Evolutionary conservation across 495 filamentous ascomycete genomes (phyloP).

Genomic region (Hyaloscypha hepaticicola): DNA sequence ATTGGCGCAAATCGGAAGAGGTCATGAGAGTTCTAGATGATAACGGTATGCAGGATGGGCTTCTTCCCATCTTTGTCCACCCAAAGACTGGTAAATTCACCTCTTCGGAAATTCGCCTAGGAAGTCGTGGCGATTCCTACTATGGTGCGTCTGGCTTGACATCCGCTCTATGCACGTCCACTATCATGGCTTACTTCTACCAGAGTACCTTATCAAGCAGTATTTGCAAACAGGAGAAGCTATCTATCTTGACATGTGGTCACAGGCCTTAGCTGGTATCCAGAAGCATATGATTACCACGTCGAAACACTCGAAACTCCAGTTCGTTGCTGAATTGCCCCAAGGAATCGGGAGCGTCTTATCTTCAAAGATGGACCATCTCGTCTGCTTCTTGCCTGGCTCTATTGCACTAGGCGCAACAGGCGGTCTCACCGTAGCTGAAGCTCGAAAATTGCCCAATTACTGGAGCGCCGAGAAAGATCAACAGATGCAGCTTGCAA

Average conservation of each 20-base stretch:
- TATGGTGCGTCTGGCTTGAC: too few relatives aligned
- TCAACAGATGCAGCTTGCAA: constrained; percentile 76
- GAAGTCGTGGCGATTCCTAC: too few relatives aligned
- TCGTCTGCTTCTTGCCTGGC: constrained; percentile 94
- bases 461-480: constrained; percentile 74
- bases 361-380: constrained; percentile 93
- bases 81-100: too few relatives aligned
- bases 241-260: constrained; percentile 88
- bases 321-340: constrained; percentile 81
- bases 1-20: too few relatives aligned
- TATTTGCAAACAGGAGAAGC: constrained; percentile 87
- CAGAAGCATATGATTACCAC: constrained; percentile 88
- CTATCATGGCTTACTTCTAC: background rate
- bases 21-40: too few relatives aligned
- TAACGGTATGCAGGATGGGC: too few relatives aligned
- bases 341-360: constrained; percentile 62
- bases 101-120: too few relatives aligned
- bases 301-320: constrained; percentile 70
- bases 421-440: constrained; percentile 55
- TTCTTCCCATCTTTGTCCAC: too few relatives aligned
- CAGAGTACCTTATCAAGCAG: constrained; percentile 90
- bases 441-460: background rate
- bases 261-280: constrained; percentile 75
- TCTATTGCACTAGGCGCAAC: constrained; percentile 88
- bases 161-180: too few relatives aligned